Evolutionary conservation across 2,329 filamentous ascomycete species (phyloP), one percentile per base, ranked within the genome.

Genomic region (Incumbomyces delicatus): DNA sequence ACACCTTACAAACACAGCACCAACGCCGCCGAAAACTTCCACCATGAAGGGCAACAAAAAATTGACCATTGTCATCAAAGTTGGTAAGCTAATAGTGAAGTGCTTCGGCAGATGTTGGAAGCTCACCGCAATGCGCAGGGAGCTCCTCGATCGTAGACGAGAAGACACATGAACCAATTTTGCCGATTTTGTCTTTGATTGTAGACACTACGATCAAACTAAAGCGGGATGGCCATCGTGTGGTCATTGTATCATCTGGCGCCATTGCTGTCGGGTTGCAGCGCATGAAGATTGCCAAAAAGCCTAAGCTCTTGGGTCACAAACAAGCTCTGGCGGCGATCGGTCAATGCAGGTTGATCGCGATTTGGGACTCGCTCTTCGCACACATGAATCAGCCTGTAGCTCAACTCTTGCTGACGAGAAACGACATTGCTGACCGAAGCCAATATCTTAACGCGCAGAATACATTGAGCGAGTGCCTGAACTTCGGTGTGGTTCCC

Each of bases 121-220:
- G 38, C 32, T 27, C 29, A 30, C 33, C 33, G 12, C 11, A 29
- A 47, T 22, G 49, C 10, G 36, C 53, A 98, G 92, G 92, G 59
- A 96, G 92, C 39, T 95, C 88, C 66, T 96, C 92, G n/a, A 96
- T 98, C 57, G 89, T 98, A 54, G 87, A 96, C 68, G 92, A 98
- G 65, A 85, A 82, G 62, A 94, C 87, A 17, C 92, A 95, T 68
- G 87, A 95, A 62, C 92, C 92, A 2, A 78, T 95, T 31, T 76
- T 98, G 33, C 92, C 89, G 3, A 94, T 88, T 57, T 73, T 98
- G 47, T 89, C 85, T 50, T 73, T 90, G 50, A 95, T 98, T 55
- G 92, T 96, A 54, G 88, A 96, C 68, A 96, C 92, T 16, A 88
- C 87, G 12, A 84, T 90, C 45, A 85, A 81, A 61, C 74, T 98